Evolutionary conservation across 345 rosid genomes (phyloP).

Genomic region (Syzygium grande): DNA sequence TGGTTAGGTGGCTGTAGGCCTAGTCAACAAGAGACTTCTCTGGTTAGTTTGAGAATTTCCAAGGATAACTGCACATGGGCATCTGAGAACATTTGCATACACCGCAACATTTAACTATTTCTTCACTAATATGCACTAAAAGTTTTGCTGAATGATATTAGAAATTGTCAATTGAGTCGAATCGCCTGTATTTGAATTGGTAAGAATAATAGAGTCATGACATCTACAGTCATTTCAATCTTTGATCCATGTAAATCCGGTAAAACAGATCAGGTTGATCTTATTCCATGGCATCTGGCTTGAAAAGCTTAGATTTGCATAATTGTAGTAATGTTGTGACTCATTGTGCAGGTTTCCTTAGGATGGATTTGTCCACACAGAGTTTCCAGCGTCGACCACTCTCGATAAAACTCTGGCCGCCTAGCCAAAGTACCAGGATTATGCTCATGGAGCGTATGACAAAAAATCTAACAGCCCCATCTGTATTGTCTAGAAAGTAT

Average conservation of each 20-base stretch:
- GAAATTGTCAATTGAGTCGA: neutral
- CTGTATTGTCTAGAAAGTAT: constrained; percentile 74
- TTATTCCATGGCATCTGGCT: neutral
- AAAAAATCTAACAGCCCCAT: constrained; percentile 64
- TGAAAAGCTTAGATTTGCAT: neutral
- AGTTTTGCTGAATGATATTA: neutral
- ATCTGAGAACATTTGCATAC: neutral
- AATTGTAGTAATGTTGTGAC: neutral
- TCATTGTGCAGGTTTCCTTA: constrained; percentile 18
- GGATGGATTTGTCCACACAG: constrained; percentile 44
- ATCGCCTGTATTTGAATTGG: neutral
- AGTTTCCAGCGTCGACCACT: constrained; percentile 28
- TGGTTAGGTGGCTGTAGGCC: neutral
- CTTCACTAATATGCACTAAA: neutral
- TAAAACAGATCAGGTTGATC: neutral
- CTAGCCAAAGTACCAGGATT: constrained; percentile 64
- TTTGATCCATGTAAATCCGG: neutral
- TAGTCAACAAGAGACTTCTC: neutral
- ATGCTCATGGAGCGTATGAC: constrained; percentile 74
- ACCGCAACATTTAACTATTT: neutral
- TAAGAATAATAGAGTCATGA: neutral
- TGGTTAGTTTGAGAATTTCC: neutral
- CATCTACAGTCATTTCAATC: neutral
- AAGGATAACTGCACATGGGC: neutral
- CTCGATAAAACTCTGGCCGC: constrained; percentile 86